phyloP scores from a whole-genome alignment of 257 asterid species.

The Petunia axillaris region DNA sequence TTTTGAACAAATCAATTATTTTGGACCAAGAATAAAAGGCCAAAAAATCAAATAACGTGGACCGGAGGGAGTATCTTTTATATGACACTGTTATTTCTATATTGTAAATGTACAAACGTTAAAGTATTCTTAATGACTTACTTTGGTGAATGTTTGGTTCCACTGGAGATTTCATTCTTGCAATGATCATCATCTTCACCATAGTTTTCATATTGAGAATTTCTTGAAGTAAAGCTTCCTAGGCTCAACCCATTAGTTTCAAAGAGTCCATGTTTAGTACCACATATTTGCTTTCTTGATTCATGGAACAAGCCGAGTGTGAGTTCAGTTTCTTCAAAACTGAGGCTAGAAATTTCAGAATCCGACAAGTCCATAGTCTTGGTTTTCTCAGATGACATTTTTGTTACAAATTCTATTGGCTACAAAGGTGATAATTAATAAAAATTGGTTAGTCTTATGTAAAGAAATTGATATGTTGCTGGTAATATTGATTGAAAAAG shows the following conservation, averaged over 20 bases:
- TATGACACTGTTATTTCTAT: too few relatives aligned
- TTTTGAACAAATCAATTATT: too few relatives aligned
- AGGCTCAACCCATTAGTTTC: conserved; percentile 43
- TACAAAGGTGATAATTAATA: not conserved
- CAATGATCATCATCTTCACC: not conserved
- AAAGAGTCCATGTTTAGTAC: conserved; percentile 51
- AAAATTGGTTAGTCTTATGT: not conserved
- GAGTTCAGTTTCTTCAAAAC: conserved; percentile 60
- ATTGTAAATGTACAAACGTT: not conserved
- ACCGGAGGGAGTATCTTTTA: too few relatives aligned
- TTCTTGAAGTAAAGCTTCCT: conserved; percentile 26
- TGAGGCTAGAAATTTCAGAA: conserved; percentile 42
- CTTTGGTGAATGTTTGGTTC: conserved; percentile 46
- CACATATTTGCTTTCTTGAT: conserved; percentile 32
- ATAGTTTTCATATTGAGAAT: conserved; percentile 30
- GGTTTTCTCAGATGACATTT: not conserved
- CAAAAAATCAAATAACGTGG: too few relatives aligned
- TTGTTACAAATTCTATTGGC: not conserved
- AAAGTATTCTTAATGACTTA: conserved; percentile 30
- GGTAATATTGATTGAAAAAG: not conserved
- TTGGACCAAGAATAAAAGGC: too few relatives aligned
- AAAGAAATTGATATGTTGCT: not conserved
- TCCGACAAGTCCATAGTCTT: conserved; percentile 34
- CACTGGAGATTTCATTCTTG: conserved; percentile 25
- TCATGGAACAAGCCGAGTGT: conserved; percentile 56